Base-by-base conservation (phyloP, 148 eudicot species). In the Gaultheria prostrata region DNA sequence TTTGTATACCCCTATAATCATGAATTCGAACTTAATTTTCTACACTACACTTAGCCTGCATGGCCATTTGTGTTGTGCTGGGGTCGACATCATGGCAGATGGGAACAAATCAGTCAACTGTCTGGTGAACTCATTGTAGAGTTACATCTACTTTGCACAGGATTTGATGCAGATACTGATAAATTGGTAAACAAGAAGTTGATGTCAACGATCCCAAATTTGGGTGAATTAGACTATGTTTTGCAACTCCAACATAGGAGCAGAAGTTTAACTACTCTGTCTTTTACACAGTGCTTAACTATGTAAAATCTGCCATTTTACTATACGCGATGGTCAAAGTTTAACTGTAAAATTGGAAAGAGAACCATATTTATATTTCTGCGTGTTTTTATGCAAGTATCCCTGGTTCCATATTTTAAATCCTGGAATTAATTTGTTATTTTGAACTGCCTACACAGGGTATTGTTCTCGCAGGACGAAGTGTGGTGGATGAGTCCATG, bases 401-500 rank as follows among this genome's bases (percentile, higher is more conserved):
- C 21, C 56, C 17, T 49, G 48, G 73, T 80, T 78, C 78, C 84
- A 76, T 69, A 43, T 24, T 76, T 75, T 65, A 70, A 20, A 56
- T 82, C 3, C 39, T 26, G 69, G 77, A 85, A 43, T n/a, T 82
- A 65, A 87, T 51, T 67, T 18, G 57, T 33, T 82, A 48, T 18
- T 82, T 20, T 39, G 78, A 63, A 71, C 79, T 79, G 82, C 74
- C 35, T 80, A 54, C 82, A 81, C 92, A 95, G 98, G 98, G 98
- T 28, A 89, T 80, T 86, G 94, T 95, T 82, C 76, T 92, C 81
- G 98, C 98, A 74, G 98, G 98, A 65, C 91, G 97, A 86, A 95
- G 98, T 91, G 97, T 94, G 80, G 98, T 95, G 85, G 98, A 95
- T 72, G 98, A 95, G 91, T 95, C 98, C 87, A 95, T 94, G 98